Evolutionary conservation across 192 early-diverging fungal species (phyloP).

Genomic region (Umbelopsis ramanniana): DNA sequence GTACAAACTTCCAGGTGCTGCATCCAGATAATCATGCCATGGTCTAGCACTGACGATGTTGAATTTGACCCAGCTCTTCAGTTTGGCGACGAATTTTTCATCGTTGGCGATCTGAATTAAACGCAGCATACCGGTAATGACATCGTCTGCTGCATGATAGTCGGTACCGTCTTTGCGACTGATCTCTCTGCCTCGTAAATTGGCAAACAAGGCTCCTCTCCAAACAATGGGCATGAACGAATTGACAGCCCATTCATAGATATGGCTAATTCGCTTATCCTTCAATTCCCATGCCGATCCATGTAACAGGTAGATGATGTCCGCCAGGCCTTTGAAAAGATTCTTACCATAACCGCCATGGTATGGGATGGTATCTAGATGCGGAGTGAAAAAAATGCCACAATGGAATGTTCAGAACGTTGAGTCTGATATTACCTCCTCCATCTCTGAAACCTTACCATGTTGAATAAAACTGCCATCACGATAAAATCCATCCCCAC

Average conservation of each 20-base stretch:
- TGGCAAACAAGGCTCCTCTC: not conserved
- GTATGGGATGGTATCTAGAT: not conserved
- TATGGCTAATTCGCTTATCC: not conserved
- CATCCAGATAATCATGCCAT: constrained; percentile 9
- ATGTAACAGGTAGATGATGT: constrained; percentile 9
- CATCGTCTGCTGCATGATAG: constrained; percentile 9
- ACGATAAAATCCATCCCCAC: constrained; percentile 4
- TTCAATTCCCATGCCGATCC: constrained; percentile 14
- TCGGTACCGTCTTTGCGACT: constrained; percentile 9
- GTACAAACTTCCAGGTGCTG: constrained; percentile 6
- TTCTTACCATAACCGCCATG: constrained; percentile 19
- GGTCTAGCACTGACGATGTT: not conserved
- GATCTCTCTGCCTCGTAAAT: constrained; percentile 9
- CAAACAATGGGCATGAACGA: constrained; percentile 12
- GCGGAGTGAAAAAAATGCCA: too few relatives aligned
- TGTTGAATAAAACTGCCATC: constrained; percentile 16
- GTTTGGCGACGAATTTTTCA: not conserved
- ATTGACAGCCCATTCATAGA: constrained; percentile 13
- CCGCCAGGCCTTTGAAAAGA: constrained; percentile 6
- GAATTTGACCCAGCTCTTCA: constrained; percentile 9
- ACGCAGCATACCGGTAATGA: constrained; percentile 1
- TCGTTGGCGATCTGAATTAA: not conserved
- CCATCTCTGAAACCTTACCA: constrained; percentile 18
- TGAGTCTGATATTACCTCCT: not conserved
- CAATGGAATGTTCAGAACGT: too few relatives aligned